phyloP scores from a whole-genome alignment of 805 yeast species.

The Cyberlindnera euphorbiiphila region DNA sequence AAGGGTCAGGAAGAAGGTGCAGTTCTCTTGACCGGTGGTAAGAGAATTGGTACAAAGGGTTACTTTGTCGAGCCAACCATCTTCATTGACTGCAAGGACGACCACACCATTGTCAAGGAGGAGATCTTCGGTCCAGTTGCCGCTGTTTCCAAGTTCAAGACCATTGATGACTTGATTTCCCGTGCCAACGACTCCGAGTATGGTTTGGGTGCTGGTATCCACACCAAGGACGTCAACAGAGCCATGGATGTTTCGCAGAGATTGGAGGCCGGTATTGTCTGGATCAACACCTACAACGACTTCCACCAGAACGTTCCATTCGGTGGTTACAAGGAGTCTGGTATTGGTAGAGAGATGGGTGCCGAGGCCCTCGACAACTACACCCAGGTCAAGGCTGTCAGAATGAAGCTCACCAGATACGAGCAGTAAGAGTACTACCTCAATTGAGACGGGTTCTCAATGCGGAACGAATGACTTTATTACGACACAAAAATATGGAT shows the following conservation, averaged over 20 bases:
- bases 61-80: slow-evolving; percentile 60
- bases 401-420: slow-evolving; percentile 38
- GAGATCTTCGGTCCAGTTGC: slow-evolving; percentile 70
- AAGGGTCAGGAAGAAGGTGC: slow-evolving; percentile 58
- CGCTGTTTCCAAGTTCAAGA: slow-evolving; percentile 53
- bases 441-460: too few relatives aligned
- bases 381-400: slow-evolving; percentile 62
- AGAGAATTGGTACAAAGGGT: slow-evolving; percentile 53
- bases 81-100: slow-evolving; percentile 50
- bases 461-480: too few relatives aligned
- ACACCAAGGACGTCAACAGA: slow-evolving; percentile 50
- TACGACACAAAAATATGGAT: too few relatives aligned
- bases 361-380: slow-evolving; percentile 60
- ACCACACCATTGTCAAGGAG: slow-evolving; percentile 51
- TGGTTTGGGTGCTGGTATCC: slow-evolving; percentile 68
- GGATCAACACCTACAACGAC: slow-evolving; percentile 67
- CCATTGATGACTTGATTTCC: slow-evolving; percentile 51
- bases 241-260: slow-evolving; percentile 52
- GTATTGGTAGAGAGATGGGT: slow-evolving; percentile 75
- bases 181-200: slow-evolving; percentile 56
- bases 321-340: slow-evolving; percentile 67
- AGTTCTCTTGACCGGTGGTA: slow-evolving; percentile 56
- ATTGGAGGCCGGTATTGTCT: slow-evolving; percentile 59
- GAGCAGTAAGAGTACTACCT: slow-evolving; percentile 10
- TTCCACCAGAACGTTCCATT: slow-evolving; percentile 66